Evolutionary conservation across 208 protist species (phyloP).

Genomic region (Leptomonas pyrrhocoris): DNA sequence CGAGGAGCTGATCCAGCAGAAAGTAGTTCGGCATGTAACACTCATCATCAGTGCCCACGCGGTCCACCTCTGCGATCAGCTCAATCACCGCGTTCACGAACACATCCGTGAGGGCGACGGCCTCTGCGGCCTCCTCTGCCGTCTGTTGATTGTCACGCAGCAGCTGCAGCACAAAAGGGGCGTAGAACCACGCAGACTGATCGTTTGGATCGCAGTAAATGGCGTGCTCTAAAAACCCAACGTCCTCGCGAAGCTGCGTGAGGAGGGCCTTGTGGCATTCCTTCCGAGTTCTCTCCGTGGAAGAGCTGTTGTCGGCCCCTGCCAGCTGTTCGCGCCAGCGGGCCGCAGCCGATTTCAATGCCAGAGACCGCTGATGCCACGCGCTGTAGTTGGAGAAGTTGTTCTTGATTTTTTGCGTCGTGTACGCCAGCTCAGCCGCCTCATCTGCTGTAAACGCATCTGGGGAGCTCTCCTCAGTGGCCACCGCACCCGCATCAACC

Average conservation of each 20-base stretch:
- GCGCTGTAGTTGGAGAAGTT: constrained; percentile 99
- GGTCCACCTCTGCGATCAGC: constrained; percentile 54
- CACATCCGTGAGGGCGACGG: constrained; percentile 30
- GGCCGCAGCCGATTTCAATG: constrained; percentile 42
- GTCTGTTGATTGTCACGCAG: constrained; percentile 2
- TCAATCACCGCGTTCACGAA: constrained; percentile 53
- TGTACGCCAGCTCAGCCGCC: constrained; percentile 80
- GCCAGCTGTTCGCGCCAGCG: constrained; percentile 12
- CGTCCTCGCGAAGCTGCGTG: constrained; percentile 53
- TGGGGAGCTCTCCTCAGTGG: not conserved
- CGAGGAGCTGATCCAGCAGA: constrained; percentile 45
- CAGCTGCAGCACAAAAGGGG: constrained; percentile 53
- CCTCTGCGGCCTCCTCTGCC: not conserved
- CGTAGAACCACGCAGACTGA: constrained; percentile 90
- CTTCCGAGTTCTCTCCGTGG: not conserved
- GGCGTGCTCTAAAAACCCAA: constrained; percentile 61
- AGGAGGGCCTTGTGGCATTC: not conserved
- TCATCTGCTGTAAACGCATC: constrained; percentile 33
- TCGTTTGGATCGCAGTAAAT: constrained; percentile 90
- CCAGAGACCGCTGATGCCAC: constrained; percentile 94
- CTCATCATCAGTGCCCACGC: constrained; percentile 38
- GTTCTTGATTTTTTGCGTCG: constrained; percentile 77
- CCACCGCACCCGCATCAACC: not conserved
- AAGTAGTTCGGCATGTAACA: constrained; percentile 65
- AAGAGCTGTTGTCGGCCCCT: not conserved